phyloP scores from a whole-genome alignment of 441 rosid species.

The Erodium trifolium region DNA sequence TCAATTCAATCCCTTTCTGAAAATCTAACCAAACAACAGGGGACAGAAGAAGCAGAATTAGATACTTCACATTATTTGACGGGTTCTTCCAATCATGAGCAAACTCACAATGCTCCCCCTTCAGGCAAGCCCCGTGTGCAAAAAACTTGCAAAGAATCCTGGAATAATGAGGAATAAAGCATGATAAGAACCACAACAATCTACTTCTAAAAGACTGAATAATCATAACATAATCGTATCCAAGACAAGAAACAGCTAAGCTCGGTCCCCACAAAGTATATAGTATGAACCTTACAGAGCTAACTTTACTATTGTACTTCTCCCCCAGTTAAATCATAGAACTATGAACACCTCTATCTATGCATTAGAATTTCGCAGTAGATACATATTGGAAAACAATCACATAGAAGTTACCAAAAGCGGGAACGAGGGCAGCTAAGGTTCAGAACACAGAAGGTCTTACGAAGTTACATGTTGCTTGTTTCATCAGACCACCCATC shows the following conservation, averaged over 20 bases:
- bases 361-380: neutral
- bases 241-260: neutral
- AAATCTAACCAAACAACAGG: neutral
- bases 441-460: no score
- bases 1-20: neutral
- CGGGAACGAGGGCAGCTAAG: no score
- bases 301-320: neutral
- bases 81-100: conserved; percentile 91
- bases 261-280: neutral
- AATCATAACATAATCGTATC: neutral
- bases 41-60: neutral
- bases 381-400: neutral
- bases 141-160: conserved; percentile 57
- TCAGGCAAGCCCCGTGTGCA: conserved; percentile 49
- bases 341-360: neutral
- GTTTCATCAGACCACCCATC: no score
- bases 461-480: no score
- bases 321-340: neutral
- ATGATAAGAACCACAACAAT: conserved; percentile 33
- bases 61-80: conserved; percentile 52
- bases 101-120: conserved; percentile 90
- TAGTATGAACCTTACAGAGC: neutral
- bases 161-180: conserved; percentile 9
- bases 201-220: conserved; percentile 17
- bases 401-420: neutral